These are phyloP conservation scores for Diplotaxis tenuifolia DNA, from an alignment of 345 rosid species.

Conservation along the genomic window DNA sequence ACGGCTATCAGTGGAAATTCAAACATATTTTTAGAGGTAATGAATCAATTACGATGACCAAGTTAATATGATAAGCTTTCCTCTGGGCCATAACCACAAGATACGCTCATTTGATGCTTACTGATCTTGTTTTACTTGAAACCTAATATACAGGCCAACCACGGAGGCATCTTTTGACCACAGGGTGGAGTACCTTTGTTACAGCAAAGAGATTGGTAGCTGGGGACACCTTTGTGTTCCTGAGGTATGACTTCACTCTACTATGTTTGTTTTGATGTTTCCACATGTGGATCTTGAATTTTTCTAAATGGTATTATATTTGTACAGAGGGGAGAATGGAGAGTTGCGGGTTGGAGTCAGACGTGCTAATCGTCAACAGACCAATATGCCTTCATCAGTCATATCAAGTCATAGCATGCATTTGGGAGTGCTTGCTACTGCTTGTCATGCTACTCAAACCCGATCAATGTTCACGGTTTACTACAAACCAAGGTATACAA, in stretches of 20 bases:
- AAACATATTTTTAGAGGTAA: constrained; percentile 93
- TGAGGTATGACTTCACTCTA: constrained; percentile 51
- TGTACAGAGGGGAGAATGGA: constrained; percentile 62
- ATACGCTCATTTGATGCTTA: too few species aligned
- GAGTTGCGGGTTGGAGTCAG: constrained; percentile 81
- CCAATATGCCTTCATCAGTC: constrained; percentile 79
- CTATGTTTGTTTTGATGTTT: constrained; percentile 4
- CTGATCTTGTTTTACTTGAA: constrained; percentile 16
- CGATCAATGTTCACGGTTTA: constrained; percentile 72
- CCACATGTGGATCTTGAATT: constrained; percentile 11
- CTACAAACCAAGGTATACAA: constrained; percentile 81
- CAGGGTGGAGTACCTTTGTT: constrained; percentile 97
- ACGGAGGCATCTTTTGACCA: constrained; percentile 85
- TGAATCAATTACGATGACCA: neutral
- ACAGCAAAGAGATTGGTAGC: constrained; percentile 86
- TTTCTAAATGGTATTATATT: neutral
- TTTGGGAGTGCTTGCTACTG: constrained; percentile 93
- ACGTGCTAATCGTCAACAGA: constrained; percentile 65
- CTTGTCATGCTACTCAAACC: constrained; percentile 72
- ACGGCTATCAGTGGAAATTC: constrained; percentile 91
- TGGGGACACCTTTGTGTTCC: constrained; percentile 84
- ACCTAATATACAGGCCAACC: constrained; percentile 69
- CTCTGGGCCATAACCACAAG: neutral
- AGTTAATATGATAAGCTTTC: neutral
- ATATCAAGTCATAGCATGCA: constrained; percentile 97